phyloP scores from a whole-genome alignment of 768 basidiomycete genomes.

The Cystobasidium onofrii region DNA sequence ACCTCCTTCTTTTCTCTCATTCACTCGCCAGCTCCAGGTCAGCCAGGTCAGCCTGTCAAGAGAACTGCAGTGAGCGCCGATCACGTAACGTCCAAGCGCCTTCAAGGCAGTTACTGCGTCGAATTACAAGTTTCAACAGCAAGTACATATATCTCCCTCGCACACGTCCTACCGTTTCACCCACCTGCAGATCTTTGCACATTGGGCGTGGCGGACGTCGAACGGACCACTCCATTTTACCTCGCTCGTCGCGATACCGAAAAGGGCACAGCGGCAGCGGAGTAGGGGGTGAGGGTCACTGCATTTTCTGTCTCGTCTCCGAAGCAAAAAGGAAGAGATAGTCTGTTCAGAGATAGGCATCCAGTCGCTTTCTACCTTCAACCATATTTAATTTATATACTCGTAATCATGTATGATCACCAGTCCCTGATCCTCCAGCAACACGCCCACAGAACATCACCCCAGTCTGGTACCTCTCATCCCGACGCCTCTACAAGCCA shows the following conservation, averaged over 20 bases:
- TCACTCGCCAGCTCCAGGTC: no score
- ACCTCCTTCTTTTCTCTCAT: no score
- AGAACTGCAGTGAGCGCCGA: no score
- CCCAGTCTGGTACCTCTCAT: neutral
- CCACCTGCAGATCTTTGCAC: no score
- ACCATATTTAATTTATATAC: neutral
- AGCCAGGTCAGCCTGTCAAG: no score
- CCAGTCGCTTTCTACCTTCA: no score
- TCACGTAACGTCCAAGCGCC: no score
- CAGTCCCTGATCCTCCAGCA: neutral
- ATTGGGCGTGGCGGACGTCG: neutral
- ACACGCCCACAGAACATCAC: neutral
- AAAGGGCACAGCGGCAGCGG: neutral
- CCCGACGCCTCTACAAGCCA: neutral
- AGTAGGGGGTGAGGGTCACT: neutral
- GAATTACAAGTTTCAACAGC: no score
- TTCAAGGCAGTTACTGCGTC: no score
- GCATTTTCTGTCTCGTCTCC: neutral
- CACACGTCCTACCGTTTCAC: no score
- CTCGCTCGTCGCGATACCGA: neutral
- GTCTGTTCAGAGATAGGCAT: neutral
- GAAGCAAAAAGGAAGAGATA: no score
- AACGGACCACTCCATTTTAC: neutral
- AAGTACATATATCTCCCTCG: no score
- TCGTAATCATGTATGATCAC: neutral